phyloP scores from a whole-genome alignment of 768 basidiomycete genomes.

The Dendrothele bispora region DNA sequence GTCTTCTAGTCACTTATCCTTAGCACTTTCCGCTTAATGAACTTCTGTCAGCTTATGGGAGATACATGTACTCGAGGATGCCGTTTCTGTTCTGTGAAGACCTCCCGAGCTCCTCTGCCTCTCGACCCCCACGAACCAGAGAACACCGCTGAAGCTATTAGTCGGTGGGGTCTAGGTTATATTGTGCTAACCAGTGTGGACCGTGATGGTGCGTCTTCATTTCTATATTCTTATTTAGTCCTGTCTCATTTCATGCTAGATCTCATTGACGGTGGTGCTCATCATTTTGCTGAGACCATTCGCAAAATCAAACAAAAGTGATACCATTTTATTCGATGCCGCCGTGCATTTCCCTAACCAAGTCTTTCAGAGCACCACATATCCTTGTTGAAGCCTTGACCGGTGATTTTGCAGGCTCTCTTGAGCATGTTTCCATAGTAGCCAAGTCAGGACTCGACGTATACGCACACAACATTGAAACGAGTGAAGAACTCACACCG shows the following conservation, averaged over 20 bases:
- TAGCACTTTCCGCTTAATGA: conserved; percentile 1
- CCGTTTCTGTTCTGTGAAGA: conserved; percentile 97
- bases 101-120: conserved; percentile 83
- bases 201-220: conserved; percentile 69
- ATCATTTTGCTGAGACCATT: conserved; percentile 95
- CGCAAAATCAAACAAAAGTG: conserved; percentile 94
- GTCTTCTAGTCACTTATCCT: conserved; percentile 13
- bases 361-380: conserved; percentile 71
- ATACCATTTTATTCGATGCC: conserved; percentile 14
- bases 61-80: conserved; percentile 98
- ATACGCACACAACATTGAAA: conserved; percentile 97
- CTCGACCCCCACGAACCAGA: conserved; percentile 97
- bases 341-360: background rate
- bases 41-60: conserved; percentile 80
- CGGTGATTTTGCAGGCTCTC: conserved; percentile 85
- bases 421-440: conserved; percentile 75
- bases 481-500: conserved; percentile 91
- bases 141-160: conserved; percentile 97
- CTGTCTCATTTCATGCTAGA: conserved; percentile 46
- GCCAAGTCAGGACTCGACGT: conserved; percentile 95
- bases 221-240: conserved; percentile 2
- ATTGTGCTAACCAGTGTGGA: conserved; percentile 97
- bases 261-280: conserved; percentile 86
- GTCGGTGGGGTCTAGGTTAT: conserved; percentile 96
- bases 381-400: conserved; percentile 97